Conservation (phyloP, 208 protist genomes). For the Leishmania amazonensis region DNA sequence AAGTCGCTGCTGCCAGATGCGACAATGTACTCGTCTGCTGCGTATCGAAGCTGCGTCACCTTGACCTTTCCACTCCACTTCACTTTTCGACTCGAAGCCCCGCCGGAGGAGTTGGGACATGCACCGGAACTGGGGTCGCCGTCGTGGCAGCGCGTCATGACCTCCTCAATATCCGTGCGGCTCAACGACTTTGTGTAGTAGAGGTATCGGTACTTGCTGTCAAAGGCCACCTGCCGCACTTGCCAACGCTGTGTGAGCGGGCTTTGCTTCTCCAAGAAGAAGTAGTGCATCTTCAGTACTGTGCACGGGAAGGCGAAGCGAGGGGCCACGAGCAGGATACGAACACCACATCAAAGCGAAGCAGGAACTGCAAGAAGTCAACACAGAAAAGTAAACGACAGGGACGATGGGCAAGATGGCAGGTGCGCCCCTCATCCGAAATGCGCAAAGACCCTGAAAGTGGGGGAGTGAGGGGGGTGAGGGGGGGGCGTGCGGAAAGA, state of each 20-base stretch:
- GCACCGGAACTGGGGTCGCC: constrained; percentile 9
- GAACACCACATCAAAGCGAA: not conserved
- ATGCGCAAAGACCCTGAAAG: not conserved
- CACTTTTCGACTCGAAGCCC: constrained; percentile 29
- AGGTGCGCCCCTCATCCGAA: not conserved
- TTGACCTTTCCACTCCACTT: constrained; percentile 53
- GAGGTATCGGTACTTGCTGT: constrained; percentile 49
- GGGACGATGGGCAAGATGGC: not conserved
- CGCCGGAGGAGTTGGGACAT: constrained; percentile 10
- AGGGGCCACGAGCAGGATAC: not conserved
- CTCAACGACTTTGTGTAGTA: constrained; percentile 49
- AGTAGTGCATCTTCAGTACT: constrained; percentile 42
- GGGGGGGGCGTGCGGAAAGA: not conserved
- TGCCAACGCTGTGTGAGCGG: constrained; percentile 43
- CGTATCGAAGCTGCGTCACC: constrained; percentile 36
- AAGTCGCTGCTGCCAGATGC: constrained; percentile 37
- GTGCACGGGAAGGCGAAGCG: not conserved
- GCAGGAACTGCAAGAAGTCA: not conserved
- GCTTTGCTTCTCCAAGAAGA: constrained; percentile 47
- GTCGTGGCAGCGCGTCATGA: constrained; percentile 24
- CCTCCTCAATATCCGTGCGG: constrained; percentile 25
- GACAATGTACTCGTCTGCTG: constrained; percentile 47
- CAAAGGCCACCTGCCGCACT: constrained; percentile 52
- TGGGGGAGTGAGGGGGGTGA: not conserved
- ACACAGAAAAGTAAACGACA: not conserved